Percentiles rank a stretch among this genome's conserved stretches.
These are phyloP conservation scores for Biscutella laevigata DNA, from an alignment of 441 rosid species.

Conservation along the genomic window DNA sequence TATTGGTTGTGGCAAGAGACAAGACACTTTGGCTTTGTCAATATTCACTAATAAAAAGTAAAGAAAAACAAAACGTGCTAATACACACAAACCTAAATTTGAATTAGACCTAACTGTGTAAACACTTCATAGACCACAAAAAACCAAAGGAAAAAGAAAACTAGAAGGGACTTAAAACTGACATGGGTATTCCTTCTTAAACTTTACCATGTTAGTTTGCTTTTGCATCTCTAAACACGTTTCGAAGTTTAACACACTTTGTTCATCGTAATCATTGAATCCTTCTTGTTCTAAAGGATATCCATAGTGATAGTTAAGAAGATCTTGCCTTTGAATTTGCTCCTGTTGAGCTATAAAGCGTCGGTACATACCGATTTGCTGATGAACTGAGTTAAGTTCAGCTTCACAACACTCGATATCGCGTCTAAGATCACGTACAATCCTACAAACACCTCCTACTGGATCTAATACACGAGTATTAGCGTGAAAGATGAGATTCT, in stretches of 20 bases:
- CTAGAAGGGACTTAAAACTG: not conserved
- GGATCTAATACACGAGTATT: conserved; percentile 27
- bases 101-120: not conserved
- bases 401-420: not conserved
- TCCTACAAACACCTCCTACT: conserved; percentile 19
- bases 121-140: not conserved
- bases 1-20: too few relatives aligned
- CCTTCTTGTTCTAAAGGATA: not conserved
- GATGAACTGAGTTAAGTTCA: conserved; percentile 4
- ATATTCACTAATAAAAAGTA: too few relatives aligned
- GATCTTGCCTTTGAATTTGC: conserved; percentile 4
- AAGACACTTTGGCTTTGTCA: too few relatives aligned
- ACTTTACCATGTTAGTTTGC: not conserved
- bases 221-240: not conserved
- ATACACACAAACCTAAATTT: not conserved
- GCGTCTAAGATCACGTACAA: not conserved
- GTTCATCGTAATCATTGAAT: too few relatives aligned
- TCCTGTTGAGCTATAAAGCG: conserved; percentile 5
- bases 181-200: conserved; percentile 3
- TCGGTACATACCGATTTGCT: conserved; percentile 8
- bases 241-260: not conserved
- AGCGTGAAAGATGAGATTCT: conserved; percentile 16
- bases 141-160: not conserved
- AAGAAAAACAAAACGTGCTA: not conserved
- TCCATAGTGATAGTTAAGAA: not conserved